A percentile compares a stretch with the other conserved stretches of the same genome.
phyloP scores from a whole-genome alignment of 345 rosid genomes.

The Laguncularia racemosa region DNA sequence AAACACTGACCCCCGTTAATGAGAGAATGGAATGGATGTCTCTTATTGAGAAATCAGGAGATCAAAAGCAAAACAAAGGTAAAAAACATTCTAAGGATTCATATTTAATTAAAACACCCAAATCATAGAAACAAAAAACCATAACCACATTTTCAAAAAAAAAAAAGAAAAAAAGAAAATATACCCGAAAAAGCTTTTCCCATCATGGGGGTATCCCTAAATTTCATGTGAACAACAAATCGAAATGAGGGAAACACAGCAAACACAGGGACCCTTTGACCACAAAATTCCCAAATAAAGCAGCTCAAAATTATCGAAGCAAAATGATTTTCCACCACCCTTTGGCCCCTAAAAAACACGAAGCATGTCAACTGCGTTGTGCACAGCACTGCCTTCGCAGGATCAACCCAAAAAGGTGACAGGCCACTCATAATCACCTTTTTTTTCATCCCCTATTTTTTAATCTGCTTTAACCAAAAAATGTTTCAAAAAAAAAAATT shows the following conservation, averaged over 20 bases:
- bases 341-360: constrained; percentile 88
- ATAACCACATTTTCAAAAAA: background rate
- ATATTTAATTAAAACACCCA: background rate
- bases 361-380: constrained; percentile 79
- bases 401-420: constrained; percentile 92
- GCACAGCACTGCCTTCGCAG: constrained; percentile 80
- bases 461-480: constrained; percentile 29
- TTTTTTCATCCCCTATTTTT: constrained; percentile 25
- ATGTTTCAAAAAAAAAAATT: background rate
- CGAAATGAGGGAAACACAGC: constrained; percentile 77
- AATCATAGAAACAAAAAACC: constrained; percentile 1
- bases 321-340: constrained; percentile 98
- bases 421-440: constrained; percentile 64
- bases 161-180: background rate
- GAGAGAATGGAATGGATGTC: no score
- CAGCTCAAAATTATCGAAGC: constrained; percentile 84
- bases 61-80: no score
- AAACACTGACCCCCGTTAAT: no score
- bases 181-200: constrained; percentile 94
- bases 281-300: constrained; percentile 88
- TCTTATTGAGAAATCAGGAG: no score
- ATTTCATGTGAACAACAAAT: constrained; percentile 97
- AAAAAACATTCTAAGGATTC: no score
- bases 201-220: constrained; percentile 95
- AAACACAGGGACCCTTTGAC: constrained; percentile 90